Evolutionary conservation across 768 basidiomycete species (phyloP).

Genomic region (Kwoniella sp.): DNA sequence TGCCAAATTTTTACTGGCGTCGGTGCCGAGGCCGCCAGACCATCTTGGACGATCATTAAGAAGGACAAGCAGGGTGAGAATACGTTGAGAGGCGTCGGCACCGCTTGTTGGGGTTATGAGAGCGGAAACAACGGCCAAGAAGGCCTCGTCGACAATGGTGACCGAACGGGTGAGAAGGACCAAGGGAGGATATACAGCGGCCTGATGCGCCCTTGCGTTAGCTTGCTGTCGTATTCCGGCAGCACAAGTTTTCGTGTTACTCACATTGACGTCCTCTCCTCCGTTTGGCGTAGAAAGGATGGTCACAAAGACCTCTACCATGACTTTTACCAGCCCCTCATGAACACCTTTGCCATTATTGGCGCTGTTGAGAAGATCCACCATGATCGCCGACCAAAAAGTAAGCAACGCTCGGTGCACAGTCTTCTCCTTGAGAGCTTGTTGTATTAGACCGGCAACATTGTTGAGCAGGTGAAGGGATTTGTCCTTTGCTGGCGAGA

Average conservation of each 20-base stretch:
- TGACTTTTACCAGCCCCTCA: slow-evolving; percentile 50
- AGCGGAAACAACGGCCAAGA: slow-evolving; percentile 40
- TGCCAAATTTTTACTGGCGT: slow-evolving; percentile 28
- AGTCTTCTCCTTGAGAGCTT: slow-evolving; percentile 55
- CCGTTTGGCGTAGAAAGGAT: slow-evolving; percentile 33
- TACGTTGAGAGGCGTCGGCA: slow-evolving; percentile 46
- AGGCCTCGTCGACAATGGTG: slow-evolving; percentile 48
- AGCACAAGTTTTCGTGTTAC: slow-evolving; percentile 25
- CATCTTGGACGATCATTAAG: slow-evolving; percentile 44
- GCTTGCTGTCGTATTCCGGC: too few relatives aligned
- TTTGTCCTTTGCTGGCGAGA: slow-evolving; percentile 57
- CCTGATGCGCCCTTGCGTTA: slow-evolving; percentile 20
- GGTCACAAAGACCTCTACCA: slow-evolving; percentile 49
- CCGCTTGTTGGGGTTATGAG: slow-evolving; percentile 39
- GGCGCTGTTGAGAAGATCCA: slow-evolving; percentile 72
- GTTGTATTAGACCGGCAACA: slow-evolving; percentile 67
- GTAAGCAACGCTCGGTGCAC: slow-evolving; percentile 72
- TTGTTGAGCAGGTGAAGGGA: slow-evolving; percentile 68
- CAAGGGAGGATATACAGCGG: slow-evolving; percentile 52
- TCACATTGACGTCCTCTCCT: slow-evolving; percentile 42
- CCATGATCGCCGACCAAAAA: slow-evolving; percentile 77
- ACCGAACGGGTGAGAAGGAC: slow-evolving; percentile 49
- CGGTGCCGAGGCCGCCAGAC: slow-evolving; percentile 32
- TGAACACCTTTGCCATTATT: slow-evolving; percentile 63
- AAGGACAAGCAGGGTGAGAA: slow-evolving; percentile 49